Evolutionary conservation across 352 stramenopile species (phyloP), one percentile per base, ranked within the genome.

Genomic region (Pythium phragmiticola): DNA sequence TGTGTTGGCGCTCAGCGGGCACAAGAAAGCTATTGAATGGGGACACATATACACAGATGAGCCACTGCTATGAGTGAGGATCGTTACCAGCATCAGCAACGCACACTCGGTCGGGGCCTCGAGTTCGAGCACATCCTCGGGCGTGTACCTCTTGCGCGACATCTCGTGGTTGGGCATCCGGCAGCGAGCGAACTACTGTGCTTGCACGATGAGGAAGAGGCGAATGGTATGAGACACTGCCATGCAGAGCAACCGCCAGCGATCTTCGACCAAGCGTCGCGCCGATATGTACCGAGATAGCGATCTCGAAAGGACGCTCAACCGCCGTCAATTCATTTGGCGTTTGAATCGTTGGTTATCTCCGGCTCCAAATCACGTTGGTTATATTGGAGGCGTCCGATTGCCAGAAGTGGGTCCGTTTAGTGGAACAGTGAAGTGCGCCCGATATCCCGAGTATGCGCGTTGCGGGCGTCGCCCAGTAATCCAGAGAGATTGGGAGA

Each of bases 1-100:
- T 36, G 77, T 94, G 80, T 98, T 98, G 65, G 91, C 93, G 50
- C 80, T 96, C 54, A 98, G 72, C 17, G 95, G 87, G 53, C 96
- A 99, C 19, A 99, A 74, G 76, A 99, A 98, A 9, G 77, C 90
- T 94, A 30, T 21, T 43, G 7, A 19, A 60, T 39, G 34, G 1
- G 34, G 11, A 50, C 34, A 0, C 28, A 60, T 21, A 37, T 23
- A 37, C 21, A 48, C 2, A 46, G 3, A 55, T 55, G 36, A 36
- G 39, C 14, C 17, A n/a, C 7, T 21, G 39, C 11, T 4, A 17
- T 33, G 33, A 46, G 14, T 8, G 34, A 46, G 4, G 8, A 8
- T 46, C 17, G 13, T n/a, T 46, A 21, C 3, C 13, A 8, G n/a
- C 5, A 39, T 60, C 3, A 19, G 12, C 42, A 45, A 69, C 84